These are phyloP conservation scores for Filosporella fistucella DNA, from an alignment of 495 filamentous ascomycete genomes.

Conservation along the genomic window DNA sequence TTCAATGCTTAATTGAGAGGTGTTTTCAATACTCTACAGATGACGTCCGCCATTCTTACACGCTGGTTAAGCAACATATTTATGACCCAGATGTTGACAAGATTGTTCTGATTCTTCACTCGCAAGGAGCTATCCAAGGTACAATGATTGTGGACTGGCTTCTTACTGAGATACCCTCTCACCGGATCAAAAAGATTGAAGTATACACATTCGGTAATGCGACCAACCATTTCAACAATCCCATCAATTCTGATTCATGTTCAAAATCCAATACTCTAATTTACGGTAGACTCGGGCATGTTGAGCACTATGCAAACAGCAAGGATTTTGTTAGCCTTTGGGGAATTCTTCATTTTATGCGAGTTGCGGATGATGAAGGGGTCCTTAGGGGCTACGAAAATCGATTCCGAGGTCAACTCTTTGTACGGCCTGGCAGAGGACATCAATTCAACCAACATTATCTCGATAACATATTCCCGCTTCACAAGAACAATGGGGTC, in stretches of 20 bases:
- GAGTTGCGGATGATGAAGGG: slow-evolving; percentile 1
- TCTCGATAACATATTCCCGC: slow-evolving; percentile 10
- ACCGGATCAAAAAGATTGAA: slow-evolving; percentile 62
- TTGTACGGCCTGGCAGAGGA: slow-evolving; percentile 2
- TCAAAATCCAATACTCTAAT: not conserved
- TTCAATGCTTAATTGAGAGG: slow-evolving; percentile 74
- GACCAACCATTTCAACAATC: slow-evolving; percentile 84
- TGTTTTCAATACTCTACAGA: slow-evolving; percentile 67
- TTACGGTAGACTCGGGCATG: slow-evolving; percentile 11
- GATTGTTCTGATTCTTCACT: slow-evolving; percentile 72
- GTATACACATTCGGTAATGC: slow-evolving; percentile 83
- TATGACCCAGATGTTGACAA: slow-evolving; percentile 43
- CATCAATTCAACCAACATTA: slow-evolving; percentile 16
- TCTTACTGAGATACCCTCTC: slow-evolving; percentile 63
- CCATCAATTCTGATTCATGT: slow-evolving; percentile 21
- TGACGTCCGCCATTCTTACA: slow-evolving; percentile 56
- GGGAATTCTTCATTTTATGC: slow-evolving; percentile 10
- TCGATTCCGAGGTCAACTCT: slow-evolving; percentile 6
- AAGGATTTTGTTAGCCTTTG: slow-evolving; percentile 11
- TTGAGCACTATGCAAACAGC: slow-evolving; percentile 77
- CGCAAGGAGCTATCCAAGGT: slow-evolving; percentile 74
- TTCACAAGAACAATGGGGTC: not conserved
- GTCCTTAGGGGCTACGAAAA: no score
- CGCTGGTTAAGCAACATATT: slow-evolving; percentile 53
- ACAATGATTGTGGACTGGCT: slow-evolving; percentile 73